Evolutionary conservation across 169 alveolate genomes (phyloP).

Genomic region (Haemoproteus tartakovskyi): DNA sequence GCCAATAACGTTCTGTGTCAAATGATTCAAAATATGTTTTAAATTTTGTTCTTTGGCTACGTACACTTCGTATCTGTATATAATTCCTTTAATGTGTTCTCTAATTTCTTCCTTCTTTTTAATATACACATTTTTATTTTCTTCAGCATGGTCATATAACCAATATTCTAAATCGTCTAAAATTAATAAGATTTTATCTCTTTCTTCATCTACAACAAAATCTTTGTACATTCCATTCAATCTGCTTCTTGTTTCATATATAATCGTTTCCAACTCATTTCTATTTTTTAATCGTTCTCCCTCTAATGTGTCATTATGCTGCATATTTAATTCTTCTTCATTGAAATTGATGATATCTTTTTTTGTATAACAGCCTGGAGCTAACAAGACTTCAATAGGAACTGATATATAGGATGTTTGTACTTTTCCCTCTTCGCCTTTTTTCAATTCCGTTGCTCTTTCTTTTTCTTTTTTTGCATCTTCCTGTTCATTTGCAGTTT

Average conservation of each 20-base stretch:
- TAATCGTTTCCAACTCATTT: constrained; percentile 76
- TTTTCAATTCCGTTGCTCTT: constrained; percentile 35
- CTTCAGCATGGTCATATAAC: constrained; percentile 76
- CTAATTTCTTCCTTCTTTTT: constrained; percentile 57
- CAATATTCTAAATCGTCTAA: constrained; percentile 71
- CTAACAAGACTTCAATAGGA: constrained; percentile 54
- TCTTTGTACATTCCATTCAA: constrained; percentile 72
- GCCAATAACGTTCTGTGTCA: constrained; percentile 50
- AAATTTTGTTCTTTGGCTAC: constrained; percentile 68
- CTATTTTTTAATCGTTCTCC: constrained; percentile 69
- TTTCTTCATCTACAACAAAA: constrained; percentile 69
- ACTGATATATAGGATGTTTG: constrained; percentile 63
- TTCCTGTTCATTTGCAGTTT: constrained; percentile 7
- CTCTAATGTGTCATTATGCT: constrained; percentile 67
- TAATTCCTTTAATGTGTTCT: constrained; percentile 62
- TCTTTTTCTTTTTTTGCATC: not conserved
- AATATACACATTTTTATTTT: constrained; percentile 65
- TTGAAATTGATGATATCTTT: constrained; percentile 65
- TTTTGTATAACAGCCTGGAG: constrained; percentile 59
- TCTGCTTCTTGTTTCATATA: constrained; percentile 70
- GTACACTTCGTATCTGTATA: constrained; percentile 62
- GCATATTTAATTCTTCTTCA: constrained; percentile 67
- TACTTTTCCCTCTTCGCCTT: constrained; percentile 69
- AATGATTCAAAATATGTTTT: constrained; percentile 47
- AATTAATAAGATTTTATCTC: constrained; percentile 44